These are phyloP conservation scores for Artemisia argyi DNA, from an alignment of 129 eudicot species.

Conservation along the genomic window DNA sequence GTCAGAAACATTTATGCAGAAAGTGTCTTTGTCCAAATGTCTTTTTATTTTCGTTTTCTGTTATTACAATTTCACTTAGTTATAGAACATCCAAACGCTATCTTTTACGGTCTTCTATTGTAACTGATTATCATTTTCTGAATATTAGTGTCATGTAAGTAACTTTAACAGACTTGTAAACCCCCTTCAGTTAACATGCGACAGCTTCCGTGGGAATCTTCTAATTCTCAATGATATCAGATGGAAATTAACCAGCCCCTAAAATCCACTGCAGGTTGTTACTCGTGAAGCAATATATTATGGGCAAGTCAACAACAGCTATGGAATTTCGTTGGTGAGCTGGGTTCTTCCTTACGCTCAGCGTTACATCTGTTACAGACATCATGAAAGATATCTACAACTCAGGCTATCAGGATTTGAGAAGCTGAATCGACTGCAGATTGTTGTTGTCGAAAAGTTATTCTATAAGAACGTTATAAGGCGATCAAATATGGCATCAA, in stretches of 20 bases:
- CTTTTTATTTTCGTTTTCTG: neutral
- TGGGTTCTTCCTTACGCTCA: constrained; percentile 91
- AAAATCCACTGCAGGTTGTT: constrained; percentile 52
- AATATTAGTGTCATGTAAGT: neutral
- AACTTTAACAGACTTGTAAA: neutral
- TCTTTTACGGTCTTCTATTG: neutral
- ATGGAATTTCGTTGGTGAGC: constrained; percentile 48
- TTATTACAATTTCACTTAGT: neutral
- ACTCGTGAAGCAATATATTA: constrained; percentile 70
- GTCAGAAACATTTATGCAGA: neutral
- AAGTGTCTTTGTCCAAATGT: neutral
- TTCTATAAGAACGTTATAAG: constrained; percentile 67
- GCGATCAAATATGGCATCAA: constrained; percentile 45
- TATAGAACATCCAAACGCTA: neutral
- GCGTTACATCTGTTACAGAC: constrained; percentile 58
- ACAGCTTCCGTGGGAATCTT: neutral
- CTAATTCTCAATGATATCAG: neutral
- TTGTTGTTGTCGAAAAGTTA: constrained; percentile 73
- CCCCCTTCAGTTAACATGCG: neutral
- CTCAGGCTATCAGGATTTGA: constrained; percentile 62
- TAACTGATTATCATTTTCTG: neutral
- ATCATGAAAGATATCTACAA: constrained; percentile 57
- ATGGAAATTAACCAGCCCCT: neutral
- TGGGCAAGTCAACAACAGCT: constrained; percentile 56
- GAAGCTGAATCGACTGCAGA: constrained; percentile 37